Evolutionary conservation across 305 asterid species (phyloP).

Genomic region (Fraxinus xanthoxyloides): DNA sequence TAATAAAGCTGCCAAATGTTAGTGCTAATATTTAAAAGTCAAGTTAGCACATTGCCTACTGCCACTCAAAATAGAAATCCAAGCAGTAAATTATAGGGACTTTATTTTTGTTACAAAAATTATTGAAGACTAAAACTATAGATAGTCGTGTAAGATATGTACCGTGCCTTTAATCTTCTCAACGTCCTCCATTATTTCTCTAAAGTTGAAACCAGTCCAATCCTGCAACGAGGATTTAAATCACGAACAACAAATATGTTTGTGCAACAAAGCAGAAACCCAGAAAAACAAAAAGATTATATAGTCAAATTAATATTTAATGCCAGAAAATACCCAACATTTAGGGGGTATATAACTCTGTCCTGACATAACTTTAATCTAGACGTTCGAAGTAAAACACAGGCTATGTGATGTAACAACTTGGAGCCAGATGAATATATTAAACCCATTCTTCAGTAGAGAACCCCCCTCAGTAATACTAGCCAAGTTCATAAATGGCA

Average conservation of each 20-base stretch:
- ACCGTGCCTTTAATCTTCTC: slow-evolving; percentile 99
- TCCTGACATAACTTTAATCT: neutral
- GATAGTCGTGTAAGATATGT: slow-evolving; percentile 38
- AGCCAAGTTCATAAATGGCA: neutral
- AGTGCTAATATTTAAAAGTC: neutral
- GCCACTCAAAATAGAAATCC: neutral
- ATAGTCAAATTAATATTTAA: neutral
- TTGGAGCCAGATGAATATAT: slow-evolving; percentile 9
- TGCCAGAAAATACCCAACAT: neutral
- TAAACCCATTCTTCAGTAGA: neutral
- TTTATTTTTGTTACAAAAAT: neutral
- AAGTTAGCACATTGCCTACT: neutral
- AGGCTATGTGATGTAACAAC: slow-evolving; percentile 9
- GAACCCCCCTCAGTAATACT: neutral
- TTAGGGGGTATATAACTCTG: neutral
- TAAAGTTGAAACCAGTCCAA: slow-evolving; percentile 90
- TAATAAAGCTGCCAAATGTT: neutral
- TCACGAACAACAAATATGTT: slow-evolving; percentile 7
- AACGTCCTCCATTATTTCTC: slow-evolving; percentile 94
- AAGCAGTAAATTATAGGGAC: neutral
- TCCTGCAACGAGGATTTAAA: slow-evolving; percentile 58
- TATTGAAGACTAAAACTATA: neutral
- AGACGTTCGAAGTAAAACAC: neutral
- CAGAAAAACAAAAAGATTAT: neutral
- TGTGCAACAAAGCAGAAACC: slow-evolving; percentile 15